A percentile compares a stretch with the other conserved stretches of the same genome.
Conservation (phyloP, 768 basidiomycete genomes). For the Aureoboletus auriporus region DNA sequence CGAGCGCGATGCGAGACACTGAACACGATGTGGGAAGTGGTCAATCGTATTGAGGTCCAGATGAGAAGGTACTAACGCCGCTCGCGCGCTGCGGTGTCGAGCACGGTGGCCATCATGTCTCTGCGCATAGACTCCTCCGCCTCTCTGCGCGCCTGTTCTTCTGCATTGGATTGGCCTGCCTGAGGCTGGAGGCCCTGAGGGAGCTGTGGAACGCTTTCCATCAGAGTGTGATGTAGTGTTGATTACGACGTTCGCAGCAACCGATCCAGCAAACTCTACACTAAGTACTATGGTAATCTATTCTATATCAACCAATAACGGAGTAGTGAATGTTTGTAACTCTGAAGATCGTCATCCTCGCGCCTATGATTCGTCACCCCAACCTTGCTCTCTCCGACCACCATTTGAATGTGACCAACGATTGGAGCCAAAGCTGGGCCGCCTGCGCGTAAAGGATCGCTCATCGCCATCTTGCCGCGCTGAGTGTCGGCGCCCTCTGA, state of each 20-base stretch:
- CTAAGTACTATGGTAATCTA: not conserved
- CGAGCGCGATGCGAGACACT: slow-evolving; percentile 88
- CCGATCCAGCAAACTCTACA: not conserved
- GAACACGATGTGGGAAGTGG: not conserved
- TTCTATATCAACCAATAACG: not conserved
- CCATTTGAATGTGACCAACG: slow-evolving; percentile 3
- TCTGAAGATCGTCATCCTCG: not conserved
- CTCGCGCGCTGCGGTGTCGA: slow-evolving; percentile 77
- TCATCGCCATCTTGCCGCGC: slow-evolving; percentile 3
- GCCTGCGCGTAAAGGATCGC: slow-evolving; percentile 1
- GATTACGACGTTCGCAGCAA: not conserved
- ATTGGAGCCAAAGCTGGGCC: slow-evolving; percentile 3
- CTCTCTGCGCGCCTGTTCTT: slow-evolving; percentile 50
- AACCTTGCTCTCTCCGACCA: slow-evolving; percentile 5
- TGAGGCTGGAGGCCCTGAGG: slow-evolving; percentile 28
- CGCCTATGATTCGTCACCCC: slow-evolving; percentile 1
- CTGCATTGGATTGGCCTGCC: slow-evolving; percentile 45
- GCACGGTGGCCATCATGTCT: slow-evolving; percentile 72
- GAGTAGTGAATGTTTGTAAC: not conserved
- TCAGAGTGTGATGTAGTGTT: slow-evolving; percentile 7
- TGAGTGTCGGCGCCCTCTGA: not conserved
- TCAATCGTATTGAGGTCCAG: no score
- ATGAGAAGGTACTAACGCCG: slow-evolving; percentile 46
- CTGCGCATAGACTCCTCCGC: slow-evolving; percentile 76
- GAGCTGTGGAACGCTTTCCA: slow-evolving; percentile 24